phyloP scores from a whole-genome alignment of 257 asterid species.

The Petrea volubilis region DNA sequence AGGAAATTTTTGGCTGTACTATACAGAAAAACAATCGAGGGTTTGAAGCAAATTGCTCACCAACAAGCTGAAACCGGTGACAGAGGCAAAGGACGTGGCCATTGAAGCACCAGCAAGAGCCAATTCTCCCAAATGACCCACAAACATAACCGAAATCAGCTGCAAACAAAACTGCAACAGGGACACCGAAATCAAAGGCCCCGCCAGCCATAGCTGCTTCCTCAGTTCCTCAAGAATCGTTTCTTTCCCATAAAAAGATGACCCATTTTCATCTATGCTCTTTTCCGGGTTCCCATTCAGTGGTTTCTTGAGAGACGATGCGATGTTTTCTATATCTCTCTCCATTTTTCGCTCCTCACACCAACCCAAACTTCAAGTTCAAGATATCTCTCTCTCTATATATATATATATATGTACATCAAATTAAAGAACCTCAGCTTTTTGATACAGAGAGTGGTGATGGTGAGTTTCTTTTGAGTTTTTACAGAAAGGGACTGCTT shows the following conservation, averaged over 20 bases:
- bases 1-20: not conserved
- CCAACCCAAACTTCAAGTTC: not conserved
- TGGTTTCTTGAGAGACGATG: constrained; percentile 16
- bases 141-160: constrained; percentile 81
- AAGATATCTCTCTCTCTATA: not conserved
- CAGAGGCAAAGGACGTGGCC: constrained; percentile 84
- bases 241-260: constrained; percentile 25
- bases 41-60: constrained; percentile 27
- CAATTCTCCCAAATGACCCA: constrained; percentile 80
- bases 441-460: too few species aligned
- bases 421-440: not conserved
- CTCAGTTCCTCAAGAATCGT: constrained; percentile 50
- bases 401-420: not conserved
- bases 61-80: constrained; percentile 83
- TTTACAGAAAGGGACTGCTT: too few species aligned
- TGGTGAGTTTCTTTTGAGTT: too few species aligned
- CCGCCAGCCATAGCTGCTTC: constrained; percentile 80
- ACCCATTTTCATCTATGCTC: not conserved
- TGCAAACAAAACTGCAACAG: constrained; percentile 63
- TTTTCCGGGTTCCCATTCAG: constrained; percentile 10
- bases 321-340: not conserved
- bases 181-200: constrained; percentile 62
- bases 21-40: not conserved
- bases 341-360: not conserved
- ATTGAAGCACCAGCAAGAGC: constrained; percentile 79